Percentiles rank a stretch among this genome's conserved stretches.
Evolutionary conservation across 1,139 yeast species (phyloP).

Genomic region (Zygoascus hellenicus): DNA sequence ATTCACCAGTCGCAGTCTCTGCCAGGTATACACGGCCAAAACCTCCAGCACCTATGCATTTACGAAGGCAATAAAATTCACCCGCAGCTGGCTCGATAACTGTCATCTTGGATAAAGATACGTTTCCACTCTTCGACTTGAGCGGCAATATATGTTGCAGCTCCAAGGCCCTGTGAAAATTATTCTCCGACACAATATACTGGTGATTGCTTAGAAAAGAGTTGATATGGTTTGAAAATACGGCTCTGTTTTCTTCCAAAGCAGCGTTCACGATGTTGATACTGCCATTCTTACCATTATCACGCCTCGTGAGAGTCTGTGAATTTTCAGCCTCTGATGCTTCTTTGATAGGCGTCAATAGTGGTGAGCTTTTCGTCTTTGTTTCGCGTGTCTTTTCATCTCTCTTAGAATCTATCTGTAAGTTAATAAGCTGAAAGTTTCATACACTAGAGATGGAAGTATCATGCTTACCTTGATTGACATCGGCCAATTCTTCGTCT

Average conservation of each 20-base stretch:
- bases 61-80: slow-evolving; percentile 45
- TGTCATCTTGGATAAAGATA: slow-evolving; percentile 2
- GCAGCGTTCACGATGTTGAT: slow-evolving; percentile 10
- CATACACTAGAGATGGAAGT: too few species aligned
- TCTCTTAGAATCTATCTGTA: too few species aligned
- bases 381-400: too few species aligned
- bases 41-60: slow-evolving; percentile 73
- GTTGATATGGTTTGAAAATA: neutral
- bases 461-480: too few species aligned
- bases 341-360: slow-evolving; percentile 34
- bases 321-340: slow-evolving; percentile 27
- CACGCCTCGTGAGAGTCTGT: slow-evolving; percentile 7
- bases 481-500: slow-evolving; percentile 6
- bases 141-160: slow-evolving; percentile 5
- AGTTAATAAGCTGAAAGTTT: too few species aligned
- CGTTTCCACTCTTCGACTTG: neutral
- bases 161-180: neutral
- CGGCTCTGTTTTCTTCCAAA: neutral
- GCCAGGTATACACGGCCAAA: slow-evolving; percentile 73
- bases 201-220: neutral
- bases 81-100: slow-evolving; percentile 17
- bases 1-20: slow-evolving; percentile 53
- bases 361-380: slow-evolving; percentile 10
- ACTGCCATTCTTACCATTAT: neutral
- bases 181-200: neutral